Conservation (phyloP, 2,329 filamentous ascomycete genomes). For the Whalleya microplaca region DNA sequence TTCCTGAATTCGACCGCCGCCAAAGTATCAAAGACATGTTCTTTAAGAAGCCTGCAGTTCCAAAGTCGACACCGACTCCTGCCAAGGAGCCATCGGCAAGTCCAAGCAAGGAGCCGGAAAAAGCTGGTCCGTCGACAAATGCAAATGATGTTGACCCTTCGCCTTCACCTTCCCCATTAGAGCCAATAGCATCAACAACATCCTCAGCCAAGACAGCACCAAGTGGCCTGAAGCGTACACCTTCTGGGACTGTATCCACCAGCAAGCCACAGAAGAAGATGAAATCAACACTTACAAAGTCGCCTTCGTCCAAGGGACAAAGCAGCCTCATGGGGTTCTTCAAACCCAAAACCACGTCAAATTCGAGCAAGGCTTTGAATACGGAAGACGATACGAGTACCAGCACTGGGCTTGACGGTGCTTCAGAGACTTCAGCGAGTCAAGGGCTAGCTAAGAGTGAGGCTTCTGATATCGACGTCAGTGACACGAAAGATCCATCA, state of each 20-base stretch:
- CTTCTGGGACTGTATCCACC: constrained; percentile 24
- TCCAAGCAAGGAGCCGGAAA: constrained; percentile 2
- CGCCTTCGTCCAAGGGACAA: constrained; percentile 46
- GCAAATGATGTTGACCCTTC: constrained; percentile 11
- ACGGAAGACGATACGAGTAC: constrained; percentile 9
- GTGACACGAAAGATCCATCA: constrained; percentile 5
- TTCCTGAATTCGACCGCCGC: constrained; percentile 85
- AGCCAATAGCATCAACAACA: constrained; percentile 10
- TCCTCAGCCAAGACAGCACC: constrained; percentile 25
- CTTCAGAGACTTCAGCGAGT: constrained; percentile 11
- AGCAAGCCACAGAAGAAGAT: constrained; percentile 43
- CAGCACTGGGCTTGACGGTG: constrained; percentile 11
- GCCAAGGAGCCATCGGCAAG: constrained; percentile 13
- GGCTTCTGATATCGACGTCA: constrained; percentile 1
- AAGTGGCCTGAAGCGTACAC: constrained; percentile 34
- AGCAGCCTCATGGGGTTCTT: constrained; percentile 80
- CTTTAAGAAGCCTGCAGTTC: constrained; percentile 53
- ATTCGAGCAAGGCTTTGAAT: constrained; percentile 10
- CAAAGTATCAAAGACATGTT: constrained; percentile 95
- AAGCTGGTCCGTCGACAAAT: constrained; percentile 3
- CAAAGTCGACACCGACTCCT: constrained; percentile 22
- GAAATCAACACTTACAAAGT: constrained; percentile 38
- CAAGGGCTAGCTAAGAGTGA: constrained; percentile 1
- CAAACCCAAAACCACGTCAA: constrained; percentile 56
- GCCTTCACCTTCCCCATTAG: constrained; percentile 32